Evolutionary conservation across 495 filamentous ascomycete genomes (phyloP).

Genomic region (Letharia lupina): DNA sequence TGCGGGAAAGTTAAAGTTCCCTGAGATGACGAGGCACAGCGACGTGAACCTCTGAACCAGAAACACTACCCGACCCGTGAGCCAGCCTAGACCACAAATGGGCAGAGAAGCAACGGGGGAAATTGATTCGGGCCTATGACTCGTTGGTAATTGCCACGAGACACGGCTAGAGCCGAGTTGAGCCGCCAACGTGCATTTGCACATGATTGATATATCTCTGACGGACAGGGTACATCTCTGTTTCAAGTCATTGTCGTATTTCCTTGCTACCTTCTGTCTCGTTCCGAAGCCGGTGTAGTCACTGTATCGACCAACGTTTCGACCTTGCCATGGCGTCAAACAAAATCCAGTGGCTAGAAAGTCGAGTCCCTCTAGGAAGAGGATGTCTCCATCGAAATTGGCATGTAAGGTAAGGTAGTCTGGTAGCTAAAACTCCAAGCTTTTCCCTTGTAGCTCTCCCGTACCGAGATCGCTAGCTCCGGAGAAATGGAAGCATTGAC

Average conservation of each 20-base stretch:
- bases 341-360: neutral
- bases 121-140: neutral
- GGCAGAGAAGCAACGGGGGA: neutral
- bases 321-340: too few species aligned
- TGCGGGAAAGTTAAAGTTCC: neutral
- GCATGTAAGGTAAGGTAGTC: neutral
- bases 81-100: neutral
- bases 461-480: neutral
- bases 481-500: neutral
- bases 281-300: too few species aligned
- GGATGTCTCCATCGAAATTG: neutral
- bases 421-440: neutral
- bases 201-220: neutral
- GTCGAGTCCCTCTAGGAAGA: neutral
- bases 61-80: neutral
- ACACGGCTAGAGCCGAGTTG: neutral
- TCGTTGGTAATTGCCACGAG: neutral
- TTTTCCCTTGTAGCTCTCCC: neutral
- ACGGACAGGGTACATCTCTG: neutral
- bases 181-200: neutral
- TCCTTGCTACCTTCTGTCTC: neutral
- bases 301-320: too few species aligned
- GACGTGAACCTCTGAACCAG: neutral
- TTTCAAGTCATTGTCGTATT: neutral
- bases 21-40: neutral